Base-by-base conservation (phyloP, 2,329 filamentous ascomycete species). In the Aspergillus unguis region DNA sequence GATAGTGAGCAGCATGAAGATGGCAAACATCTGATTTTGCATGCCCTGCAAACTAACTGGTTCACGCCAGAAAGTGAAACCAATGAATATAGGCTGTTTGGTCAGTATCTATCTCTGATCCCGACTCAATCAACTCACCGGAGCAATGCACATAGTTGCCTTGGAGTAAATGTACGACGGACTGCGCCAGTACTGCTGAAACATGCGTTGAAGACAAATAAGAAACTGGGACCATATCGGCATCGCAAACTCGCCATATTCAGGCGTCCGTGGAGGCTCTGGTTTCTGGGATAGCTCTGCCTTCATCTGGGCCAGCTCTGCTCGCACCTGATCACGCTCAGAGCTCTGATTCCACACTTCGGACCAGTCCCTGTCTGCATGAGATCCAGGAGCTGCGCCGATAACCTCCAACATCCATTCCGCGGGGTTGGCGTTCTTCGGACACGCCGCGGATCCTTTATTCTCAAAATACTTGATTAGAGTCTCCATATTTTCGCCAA, bases 131-230 rank as follows among this genome's bases (percentile, higher is more conserved):
- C 74, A 0, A 80, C 81, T 65, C 86, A 89, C 71, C 86, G 86
- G 63, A 86, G 64, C 54, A 9, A 62, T 75, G 67, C 86, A 89
- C 36, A 92, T 84, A 3, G 80, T 75, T 1, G 80, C 71, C 76
- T 95, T 95, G 63, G 87, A 85, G 75, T 92, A 94, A 68, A 95
- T 90, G 75, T 95, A 95, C 2, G 84, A 82, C 0, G 90, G 90
- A 2, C 85, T 91, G 55, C 90, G 86, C 89, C 90, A 95, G 79
- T 94, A 94, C 70, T 95, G 90, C 69, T 92, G 81, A 75, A 92
- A 92, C 50, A 91, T 87, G 62, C 90, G 88, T 61, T 81, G 73
- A 25, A 82, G 80, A 49, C 90, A 88, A 63, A 85, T 77, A 41
- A 73, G 72, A 46, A 92, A 77, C 70, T 95, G 90, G 6, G 75